These are phyloP conservation scores for Eucalyptus sideroxylon DNA, from an alignment of 345 rosid genomes.

Conservation along the genomic window DNA sequence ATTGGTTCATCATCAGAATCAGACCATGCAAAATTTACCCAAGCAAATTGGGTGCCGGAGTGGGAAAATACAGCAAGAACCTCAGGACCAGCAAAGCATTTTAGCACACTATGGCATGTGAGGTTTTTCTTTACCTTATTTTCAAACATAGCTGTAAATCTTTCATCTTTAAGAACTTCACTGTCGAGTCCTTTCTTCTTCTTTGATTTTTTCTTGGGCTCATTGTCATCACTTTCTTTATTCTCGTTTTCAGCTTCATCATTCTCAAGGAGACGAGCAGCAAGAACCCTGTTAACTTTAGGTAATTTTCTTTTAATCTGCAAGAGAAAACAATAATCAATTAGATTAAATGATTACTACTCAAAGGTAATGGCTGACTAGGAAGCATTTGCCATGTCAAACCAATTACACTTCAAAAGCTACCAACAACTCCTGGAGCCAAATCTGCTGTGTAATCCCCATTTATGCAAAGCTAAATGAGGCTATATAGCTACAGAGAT, in stretches of 20 bases:
- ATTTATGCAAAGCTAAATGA: background rate
- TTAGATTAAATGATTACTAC: background rate
- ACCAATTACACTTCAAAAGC: background rate
- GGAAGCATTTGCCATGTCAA: background rate
- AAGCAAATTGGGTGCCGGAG: background rate
- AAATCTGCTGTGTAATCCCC: background rate
- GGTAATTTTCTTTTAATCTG: conserved; percentile 64
- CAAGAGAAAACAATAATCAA: background rate
- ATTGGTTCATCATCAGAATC: background rate
- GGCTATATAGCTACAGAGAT: background rate
- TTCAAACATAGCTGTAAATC: conserved; percentile 45
- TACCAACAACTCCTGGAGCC: background rate
- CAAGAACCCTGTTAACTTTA: conserved; percentile 66
- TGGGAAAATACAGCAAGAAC: background rate
- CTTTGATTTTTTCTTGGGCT: conserved; percentile 51
- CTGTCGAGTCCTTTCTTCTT: conserved; percentile 54
- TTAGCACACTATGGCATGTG: background rate
- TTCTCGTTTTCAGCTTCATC: conserved; percentile 50
- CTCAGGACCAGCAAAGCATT: background rate
- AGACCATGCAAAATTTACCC: background rate
- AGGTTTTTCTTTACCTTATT: conserved; percentile 33
- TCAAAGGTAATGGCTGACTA: background rate
- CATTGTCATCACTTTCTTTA: conserved; percentile 18
- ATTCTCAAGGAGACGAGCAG: conserved; percentile 31
- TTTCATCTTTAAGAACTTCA: conserved; percentile 39